Conservation (phyloP, 805 yeast species). For the Wickerhamomyces ciferrii region DNA sequence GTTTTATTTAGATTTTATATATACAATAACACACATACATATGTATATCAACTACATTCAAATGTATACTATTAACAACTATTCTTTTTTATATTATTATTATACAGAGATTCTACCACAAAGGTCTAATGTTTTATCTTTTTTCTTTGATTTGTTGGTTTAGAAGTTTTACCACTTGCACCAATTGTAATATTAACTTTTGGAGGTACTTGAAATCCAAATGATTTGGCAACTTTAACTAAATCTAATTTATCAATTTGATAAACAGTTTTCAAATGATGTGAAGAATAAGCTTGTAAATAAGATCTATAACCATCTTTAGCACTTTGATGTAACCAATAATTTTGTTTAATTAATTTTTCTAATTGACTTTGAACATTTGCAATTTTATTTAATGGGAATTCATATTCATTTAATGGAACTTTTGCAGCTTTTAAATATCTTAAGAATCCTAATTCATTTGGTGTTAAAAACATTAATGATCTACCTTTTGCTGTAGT, state of each 20-base stretch:
- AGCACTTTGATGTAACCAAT: conserved; percentile 92
- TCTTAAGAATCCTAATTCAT: conserved; percentile 89
- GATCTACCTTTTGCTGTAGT: conserved; percentile 87
- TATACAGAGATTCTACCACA: too few species aligned
- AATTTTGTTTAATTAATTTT: conserved; percentile 85
- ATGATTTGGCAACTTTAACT: conserved; percentile 91
- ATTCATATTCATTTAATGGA: conserved; percentile 95
- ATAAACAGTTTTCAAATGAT: conserved; percentile 92
- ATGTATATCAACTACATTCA: too few species aligned
- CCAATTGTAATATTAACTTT: conserved; percentile 96
- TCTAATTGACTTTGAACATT: conserved; percentile 93
- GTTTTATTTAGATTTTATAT: neutral
- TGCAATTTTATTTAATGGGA: conserved; percentile 90
- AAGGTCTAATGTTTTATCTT: conserved; percentile 7
- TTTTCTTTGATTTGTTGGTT: conserved; percentile 11
- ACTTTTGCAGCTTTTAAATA: conserved; percentile 96
- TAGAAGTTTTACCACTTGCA: conserved; percentile 70
- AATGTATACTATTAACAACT: too few species aligned
- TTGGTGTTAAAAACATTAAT: conserved; percentile 91
- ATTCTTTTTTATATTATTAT: neutral
- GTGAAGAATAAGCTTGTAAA: conserved; percentile 95
- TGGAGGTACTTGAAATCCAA: conserved; percentile 94
- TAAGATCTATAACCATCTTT: conserved; percentile 97
- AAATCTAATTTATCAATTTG: conserved; percentile 93
- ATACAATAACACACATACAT: too few species aligned